Evolutionary conservation across 371 early-diverging fungal species (phyloP).

Genomic region (Polyrhizophydium stewartii): DNA sequence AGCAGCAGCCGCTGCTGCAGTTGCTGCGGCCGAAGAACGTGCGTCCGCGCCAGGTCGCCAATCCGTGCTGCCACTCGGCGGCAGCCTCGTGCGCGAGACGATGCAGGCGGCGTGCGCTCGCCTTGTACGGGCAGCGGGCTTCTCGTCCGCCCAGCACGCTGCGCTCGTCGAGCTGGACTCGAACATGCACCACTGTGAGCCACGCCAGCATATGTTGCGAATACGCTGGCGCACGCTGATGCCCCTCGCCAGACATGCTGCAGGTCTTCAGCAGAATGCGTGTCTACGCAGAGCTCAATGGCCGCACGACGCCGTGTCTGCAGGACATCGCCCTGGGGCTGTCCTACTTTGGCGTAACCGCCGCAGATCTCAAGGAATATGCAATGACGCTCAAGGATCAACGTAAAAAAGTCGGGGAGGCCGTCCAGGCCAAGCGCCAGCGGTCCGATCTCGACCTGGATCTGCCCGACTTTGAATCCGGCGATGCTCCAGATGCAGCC

Average conservation of each 20-base stretch:
- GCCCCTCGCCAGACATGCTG: neutral
- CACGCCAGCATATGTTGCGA: too few relatives aligned
- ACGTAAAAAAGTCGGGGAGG: too few relatives aligned
- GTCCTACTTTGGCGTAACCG: neutral
- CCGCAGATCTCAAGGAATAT: neutral
- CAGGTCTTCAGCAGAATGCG: neutral
- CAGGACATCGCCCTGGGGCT: neutral
- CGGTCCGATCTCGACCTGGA: too few relatives aligned
- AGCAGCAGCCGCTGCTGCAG: neutral
- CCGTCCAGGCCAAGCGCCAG: too few relatives aligned
- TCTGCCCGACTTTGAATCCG: too few relatives aligned
- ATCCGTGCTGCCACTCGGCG: neutral
- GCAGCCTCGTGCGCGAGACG: neutral
- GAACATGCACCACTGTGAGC: neutral
- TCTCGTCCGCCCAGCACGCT: neutral
- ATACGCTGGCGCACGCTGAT: too few relatives aligned
- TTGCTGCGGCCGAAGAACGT: too few relatives aligned
- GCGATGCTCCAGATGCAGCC: too few relatives aligned
- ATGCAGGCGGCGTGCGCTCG: neutral
- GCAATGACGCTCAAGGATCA: neutral
- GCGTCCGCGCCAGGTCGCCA: neutral
- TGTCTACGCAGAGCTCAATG: slow-evolving; percentile 2
- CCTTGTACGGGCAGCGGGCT: neutral
- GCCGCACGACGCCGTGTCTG: neutral
- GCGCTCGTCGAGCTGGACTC: neutral